Evolutionary conservation across 805 yeast genomes (phyloP), one percentile per base, ranked within the genome.

Genomic region (Cyberlindnera maclurae): DNA sequence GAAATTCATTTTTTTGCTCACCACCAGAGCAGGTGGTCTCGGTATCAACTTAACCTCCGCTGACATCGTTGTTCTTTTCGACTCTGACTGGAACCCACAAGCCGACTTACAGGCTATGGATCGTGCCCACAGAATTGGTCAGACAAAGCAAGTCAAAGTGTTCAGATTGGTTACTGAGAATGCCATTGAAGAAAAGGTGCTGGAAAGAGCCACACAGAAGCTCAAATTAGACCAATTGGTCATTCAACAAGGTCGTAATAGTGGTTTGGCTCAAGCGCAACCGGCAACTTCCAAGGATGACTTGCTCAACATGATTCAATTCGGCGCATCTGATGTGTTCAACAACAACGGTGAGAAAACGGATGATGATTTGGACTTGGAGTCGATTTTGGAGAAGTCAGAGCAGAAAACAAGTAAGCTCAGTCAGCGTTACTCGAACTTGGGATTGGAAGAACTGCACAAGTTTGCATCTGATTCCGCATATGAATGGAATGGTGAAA

Each of bases 41-140:
- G 94, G 94, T 61, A 83, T 83, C 52, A 83, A 83, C 55, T 68
- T 83, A 52, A 83, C 93, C 4, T 65, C 79, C n/a, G 93, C 93
- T 1, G 89, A 83, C 58, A 68, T 79, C 45, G 94, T 83, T 34
- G 73, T 83, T 3, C 59, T 83, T 33, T 83, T 68, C 55, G 94
- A 83, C 60, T 79, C 88, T 3, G 94, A 83, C 58, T 83, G 94
- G 94, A 83, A 83, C 49, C 94, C 94, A 1, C 94, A 83, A 55
- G 93, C 90, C 4, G 94, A 83, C 68, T 70, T 83, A 47, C 94
- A 83, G 60, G 90, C 90, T 1, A 83, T 83, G 93, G 94, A 83
- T 57, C 72, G 94, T 65, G 93, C 93, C 0, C 94, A 83, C 60
- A 73, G 94, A 68, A 83, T 83, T 55, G 94, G 94, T 6, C 94